Base-by-base conservation (phyloP, 805 yeast genomes). In the Yarrowia sp. region DNA sequence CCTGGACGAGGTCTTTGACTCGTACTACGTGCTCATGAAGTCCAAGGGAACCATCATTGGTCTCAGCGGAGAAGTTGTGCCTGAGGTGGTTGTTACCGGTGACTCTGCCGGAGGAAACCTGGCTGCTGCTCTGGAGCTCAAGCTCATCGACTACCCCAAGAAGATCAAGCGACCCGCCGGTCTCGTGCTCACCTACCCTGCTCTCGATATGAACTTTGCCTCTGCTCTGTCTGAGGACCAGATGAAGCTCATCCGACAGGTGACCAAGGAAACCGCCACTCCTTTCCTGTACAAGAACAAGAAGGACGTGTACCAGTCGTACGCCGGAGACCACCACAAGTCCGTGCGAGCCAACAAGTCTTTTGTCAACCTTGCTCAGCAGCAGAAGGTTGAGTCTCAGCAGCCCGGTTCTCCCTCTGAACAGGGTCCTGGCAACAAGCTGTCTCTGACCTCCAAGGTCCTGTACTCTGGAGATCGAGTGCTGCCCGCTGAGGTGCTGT, bases 41-140 rank as follows among this genome's bases (percentile, higher is more conserved):
- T 69, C 72, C 46, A 24, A 49, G 56, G 55, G 65, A 17, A 58
- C 68, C 33, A 55, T 60, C 20, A 64, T 72, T 44, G 67, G 73
- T 42, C 60, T 50, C 36, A 46, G 73, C 14, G 66, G 66, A 19
- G 66, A 61, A 1, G 44, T 36, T 14, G 66, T 46, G 38, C 66
- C 66, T 3, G 79, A 77, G 64, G 73, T 83, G 3, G 78, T 79
- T 14, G 73, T 80, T 14, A 84, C 80, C 15, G 86, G 86, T 1
- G 79, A 82, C 9, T 83, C 86, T 6, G 86, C 86, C 14, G 81
- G 80, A 8, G 81, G 79, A 2, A 74, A 75, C 66, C 71, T 79
- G 34, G 69, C 77, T 49, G 74, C 77, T 9, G 76, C 73, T 14
- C 68, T 77, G 40, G 68, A 74, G 39, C 79, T 76, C 63, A 71